phyloP scores from a whole-genome alignment of 2,329 filamentous ascomycete genomes.

The Scytalidium sp. region DNA sequence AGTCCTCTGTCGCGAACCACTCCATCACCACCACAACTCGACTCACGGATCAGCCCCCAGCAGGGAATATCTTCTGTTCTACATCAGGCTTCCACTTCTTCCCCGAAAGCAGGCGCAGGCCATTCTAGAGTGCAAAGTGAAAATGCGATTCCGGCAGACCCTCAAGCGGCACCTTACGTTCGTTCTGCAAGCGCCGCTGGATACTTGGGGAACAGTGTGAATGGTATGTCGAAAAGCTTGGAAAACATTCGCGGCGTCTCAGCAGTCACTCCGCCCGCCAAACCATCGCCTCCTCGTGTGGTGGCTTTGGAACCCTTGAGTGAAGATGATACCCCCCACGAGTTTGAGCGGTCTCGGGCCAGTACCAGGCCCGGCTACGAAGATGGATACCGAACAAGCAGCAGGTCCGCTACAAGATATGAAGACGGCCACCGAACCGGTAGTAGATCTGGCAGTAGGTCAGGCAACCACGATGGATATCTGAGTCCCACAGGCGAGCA shows the following conservation, averaged over 20 bases:
- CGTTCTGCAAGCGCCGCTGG: slow-evolving; percentile 65
- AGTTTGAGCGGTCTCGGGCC: slow-evolving; percentile 16
- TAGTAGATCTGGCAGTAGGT: too few relatives aligned
- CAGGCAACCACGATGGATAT: slow-evolving; percentile 19
- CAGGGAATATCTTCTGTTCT: slow-evolving; percentile 19
- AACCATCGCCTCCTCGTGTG: slow-evolving; percentile 16
- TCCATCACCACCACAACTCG: slow-evolving; percentile 24
- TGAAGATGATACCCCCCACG: slow-evolving; percentile 43
- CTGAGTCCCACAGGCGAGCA: slow-evolving; percentile 13
- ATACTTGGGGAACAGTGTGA: slow-evolving; percentile 30
- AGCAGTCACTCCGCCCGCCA: slow-evolving; percentile 14
- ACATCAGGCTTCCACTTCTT: slow-evolving; percentile 16
- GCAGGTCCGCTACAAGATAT: too few relatives aligned
- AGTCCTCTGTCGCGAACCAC: slow-evolving; percentile 32
- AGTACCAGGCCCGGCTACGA: slow-evolving; percentile 20
- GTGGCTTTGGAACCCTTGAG: slow-evolving; percentile 48
- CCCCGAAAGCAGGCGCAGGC: slow-evolving; percentile 35
- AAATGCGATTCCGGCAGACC: slow-evolving; percentile 46
- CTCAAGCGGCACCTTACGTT: slow-evolving; percentile 41
- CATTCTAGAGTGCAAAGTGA: slow-evolving; percentile 64
- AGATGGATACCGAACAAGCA: slow-evolving; percentile 16
- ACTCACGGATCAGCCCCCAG: slow-evolving; percentile 12
- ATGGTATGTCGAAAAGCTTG: background rate
- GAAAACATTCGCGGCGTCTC: background rate
- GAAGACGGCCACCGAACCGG: too few relatives aligned